phyloP scores from a whole-genome alignment of 371 early-diverging fungal genomes.

The Rhizopus sp. region DNA sequence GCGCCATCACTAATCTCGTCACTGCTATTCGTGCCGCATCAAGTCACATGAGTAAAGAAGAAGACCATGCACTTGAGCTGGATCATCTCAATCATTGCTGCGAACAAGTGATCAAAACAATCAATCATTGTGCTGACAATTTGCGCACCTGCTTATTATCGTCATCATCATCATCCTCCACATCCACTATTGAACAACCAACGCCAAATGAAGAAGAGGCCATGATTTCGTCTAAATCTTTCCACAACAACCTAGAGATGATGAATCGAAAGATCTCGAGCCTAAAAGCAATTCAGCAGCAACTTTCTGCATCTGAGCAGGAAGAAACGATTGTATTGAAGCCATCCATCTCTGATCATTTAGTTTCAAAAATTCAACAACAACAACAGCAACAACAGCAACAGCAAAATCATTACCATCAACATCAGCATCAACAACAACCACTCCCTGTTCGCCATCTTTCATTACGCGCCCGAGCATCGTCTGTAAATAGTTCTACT shows the following conservation, averaged over 20 bases:
- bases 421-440: neutral
- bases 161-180: neutral
- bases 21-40: conserved; percentile 44
- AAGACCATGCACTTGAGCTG: conserved; percentile 13
- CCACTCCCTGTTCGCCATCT: neutral
- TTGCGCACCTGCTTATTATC: conserved; percentile 26
- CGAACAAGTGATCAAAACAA: conserved; percentile 36
- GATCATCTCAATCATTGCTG: conserved; percentile 35
- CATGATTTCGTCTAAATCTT: no score
- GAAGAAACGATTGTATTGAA: conserved; percentile 8
- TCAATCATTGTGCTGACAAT: conserved; percentile 36
- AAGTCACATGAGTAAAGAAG: conserved; percentile 19
- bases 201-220: no score
- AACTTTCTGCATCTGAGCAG: conserved; percentile 1
- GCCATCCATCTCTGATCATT: conserved; percentile 10
- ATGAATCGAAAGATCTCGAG: neutral
- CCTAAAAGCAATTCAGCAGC: neutral
- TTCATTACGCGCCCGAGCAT: conserved; percentile 12
- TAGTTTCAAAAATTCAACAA: conserved; percentile 13
- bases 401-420: conserved; percentile 28
- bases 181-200: neutral
- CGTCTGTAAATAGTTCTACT: conserved; percentile 19
- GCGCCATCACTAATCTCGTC: conserved; percentile 49
- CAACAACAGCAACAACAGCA: conserved; percentile 21
- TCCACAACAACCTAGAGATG: neutral